A percentile compares a stretch with the other conserved stretches of the same genome.
Evolutionary conservation across 2,329 filamentous ascomycete species (phyloP).

Genomic region (Epichloe glyceriae): DNA sequence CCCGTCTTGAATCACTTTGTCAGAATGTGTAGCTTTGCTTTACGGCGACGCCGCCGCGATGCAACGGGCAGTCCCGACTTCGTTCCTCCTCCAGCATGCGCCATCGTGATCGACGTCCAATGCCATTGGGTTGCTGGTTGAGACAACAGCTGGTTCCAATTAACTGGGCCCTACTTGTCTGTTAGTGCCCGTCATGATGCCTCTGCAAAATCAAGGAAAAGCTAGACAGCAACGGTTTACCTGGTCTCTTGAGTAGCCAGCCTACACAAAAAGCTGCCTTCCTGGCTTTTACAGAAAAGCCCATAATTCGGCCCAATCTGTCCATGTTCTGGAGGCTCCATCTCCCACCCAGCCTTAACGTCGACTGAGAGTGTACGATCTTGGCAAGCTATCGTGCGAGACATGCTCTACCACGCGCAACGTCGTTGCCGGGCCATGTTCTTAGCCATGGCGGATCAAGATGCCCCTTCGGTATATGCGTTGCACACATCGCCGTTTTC

Average conservation of each 20-base stretch:
- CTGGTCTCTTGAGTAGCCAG: not conserved
- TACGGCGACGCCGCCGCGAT: slow-evolving; percentile 5
- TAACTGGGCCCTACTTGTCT: not conserved
- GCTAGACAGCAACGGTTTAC: not conserved
- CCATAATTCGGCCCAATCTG: not conserved
- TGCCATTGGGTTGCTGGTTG: not conserved
- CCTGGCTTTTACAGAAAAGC: not conserved
- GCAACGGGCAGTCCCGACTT: slow-evolving; percentile 2
- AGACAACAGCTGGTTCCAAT: not conserved
- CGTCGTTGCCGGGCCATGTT: not conserved
- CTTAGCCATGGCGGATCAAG: slow-evolving; percentile 7
- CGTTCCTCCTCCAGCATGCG: not conserved
- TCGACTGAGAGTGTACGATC: not conserved
- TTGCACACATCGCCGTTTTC: slow-evolving; percentile 19
- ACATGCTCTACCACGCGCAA: not conserved
- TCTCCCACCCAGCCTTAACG: too few relatives aligned
- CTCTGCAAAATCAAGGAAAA: not conserved
- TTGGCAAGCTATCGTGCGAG: too few relatives aligned
- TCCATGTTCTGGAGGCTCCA: not conserved
- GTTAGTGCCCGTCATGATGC: not conserved
- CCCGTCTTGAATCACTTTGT: not conserved
- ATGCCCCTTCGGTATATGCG: slow-evolving; percentile 10
- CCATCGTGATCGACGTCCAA: not conserved
- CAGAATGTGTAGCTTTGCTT: not conserved
- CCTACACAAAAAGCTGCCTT: not conserved